Base-by-base conservation (phyloP, 78 protist species). In the Cavenderia fasciculata region DNA sequence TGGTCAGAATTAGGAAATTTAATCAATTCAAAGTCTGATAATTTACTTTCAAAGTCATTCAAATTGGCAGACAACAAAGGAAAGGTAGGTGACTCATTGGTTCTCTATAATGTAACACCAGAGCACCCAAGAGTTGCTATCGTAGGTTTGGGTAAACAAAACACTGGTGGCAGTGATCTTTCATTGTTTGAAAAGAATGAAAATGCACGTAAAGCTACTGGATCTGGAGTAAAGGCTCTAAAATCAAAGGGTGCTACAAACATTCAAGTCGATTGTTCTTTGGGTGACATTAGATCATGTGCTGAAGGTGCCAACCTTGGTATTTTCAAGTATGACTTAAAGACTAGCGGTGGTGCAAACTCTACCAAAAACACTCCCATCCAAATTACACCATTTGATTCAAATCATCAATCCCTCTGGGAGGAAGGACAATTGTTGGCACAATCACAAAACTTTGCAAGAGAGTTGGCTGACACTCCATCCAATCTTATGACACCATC, bases 401-500 rank as follows among this genome's bases (percentile, higher is more conserved):
- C 36, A 63, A 27, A 29, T 6, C 18, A 63, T 6, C 1, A 21
- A 3, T 4, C 38, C 1, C 43, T n/a, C 14, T 87, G 85, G 57
- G 46, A 27, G 2, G 78, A 65, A 12, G 93, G 93, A 36, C 68
- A 77, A 38, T 10, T 87, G n/a, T 61, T 69, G 8, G 56, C 85
- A 0, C 79, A 87, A 31, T 38, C 93, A 1, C 93, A 87, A 49
- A 87, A 87, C 85, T 77, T 74, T 65, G 93, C 93, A 5, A 59
- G 93, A 41, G 6, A 33, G 6, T 52, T 87, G 12, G 74, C 74
- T 63, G 93, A 87, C 14, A 63, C 56, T 29, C 93, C 93, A 77
- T 63, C 87, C 43, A 87, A 87, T 40, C 52, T 87, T n/a, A 43
- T 87, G 62, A 73, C 85, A 2, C 93, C 93, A 57, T 63, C 86